These are phyloP conservation scores for Pythium diclinum DNA, from an alignment of 352 stramenopile genomes.

Conservation along the genomic window DNA sequence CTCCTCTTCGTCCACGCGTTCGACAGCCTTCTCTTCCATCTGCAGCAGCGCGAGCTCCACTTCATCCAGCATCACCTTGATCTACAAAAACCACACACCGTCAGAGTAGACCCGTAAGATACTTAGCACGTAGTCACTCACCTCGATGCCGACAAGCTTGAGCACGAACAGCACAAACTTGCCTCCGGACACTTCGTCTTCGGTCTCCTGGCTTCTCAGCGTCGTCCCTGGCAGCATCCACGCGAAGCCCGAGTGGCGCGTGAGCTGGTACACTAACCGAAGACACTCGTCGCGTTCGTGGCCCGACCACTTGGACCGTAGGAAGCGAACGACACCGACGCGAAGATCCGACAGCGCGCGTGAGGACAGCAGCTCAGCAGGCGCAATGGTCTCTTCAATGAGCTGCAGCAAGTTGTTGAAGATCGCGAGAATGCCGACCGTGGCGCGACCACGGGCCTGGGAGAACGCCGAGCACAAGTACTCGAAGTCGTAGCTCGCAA, in stretches of 20 bases:
- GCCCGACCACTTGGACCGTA: conserved; percentile 66
- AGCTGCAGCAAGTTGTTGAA: conserved; percentile 59
- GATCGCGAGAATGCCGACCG: conserved; percentile 43
- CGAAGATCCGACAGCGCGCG: conserved; percentile 58
- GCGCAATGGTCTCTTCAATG: conserved; percentile 38
- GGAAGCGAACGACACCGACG: conserved; percentile 52
- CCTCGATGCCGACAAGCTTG: conserved; percentile 78
- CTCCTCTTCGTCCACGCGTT: conserved; percentile 40
- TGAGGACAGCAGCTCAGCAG: conserved; percentile 49
- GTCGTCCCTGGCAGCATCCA: conserved; percentile 69
- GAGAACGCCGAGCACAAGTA: conserved; percentile 67
- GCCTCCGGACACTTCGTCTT: conserved; percentile 52
- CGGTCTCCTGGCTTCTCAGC: conserved; percentile 38
- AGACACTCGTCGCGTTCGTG: conserved; percentile 72
- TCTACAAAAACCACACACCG: conserved; percentile 28
- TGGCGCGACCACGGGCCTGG: conserved; percentile 30
- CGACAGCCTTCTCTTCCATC: conserved; percentile 55
- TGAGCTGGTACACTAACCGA: conserved; percentile 53
- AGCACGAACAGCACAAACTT: conserved; percentile 78
- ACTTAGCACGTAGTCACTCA: too few relatives aligned
- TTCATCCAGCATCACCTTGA: conserved; percentile 86
- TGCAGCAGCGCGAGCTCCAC: conserved; percentile 67
- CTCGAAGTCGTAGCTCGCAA: conserved; percentile 55
- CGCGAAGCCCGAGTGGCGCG: conserved; percentile 49
- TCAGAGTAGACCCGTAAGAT: background rate